Conservation (phyloP, 306 rosid species). For the Luffa acutangula region DNA sequence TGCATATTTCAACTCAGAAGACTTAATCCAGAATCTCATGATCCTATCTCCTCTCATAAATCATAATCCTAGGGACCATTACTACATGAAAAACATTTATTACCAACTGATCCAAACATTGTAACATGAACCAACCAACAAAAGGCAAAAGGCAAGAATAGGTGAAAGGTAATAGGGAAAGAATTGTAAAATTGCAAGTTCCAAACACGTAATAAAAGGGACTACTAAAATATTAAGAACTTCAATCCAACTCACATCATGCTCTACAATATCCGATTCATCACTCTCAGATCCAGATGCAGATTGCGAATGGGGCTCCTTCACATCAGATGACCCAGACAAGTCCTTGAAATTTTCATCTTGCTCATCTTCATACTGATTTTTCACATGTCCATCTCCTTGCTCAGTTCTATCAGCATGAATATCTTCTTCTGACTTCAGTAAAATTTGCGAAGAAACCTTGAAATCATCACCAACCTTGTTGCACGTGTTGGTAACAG, state of each 20-base stretch:
- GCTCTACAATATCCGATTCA: constrained; percentile 79
- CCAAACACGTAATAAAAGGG: constrained; percentile 1
- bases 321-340: constrained; percentile 27
- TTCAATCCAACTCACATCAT: constrained; percentile 54
- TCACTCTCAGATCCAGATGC: constrained; percentile 59
- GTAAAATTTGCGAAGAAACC: constrained; percentile 17
- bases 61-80: not conserved
- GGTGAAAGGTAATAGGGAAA: not conserved
- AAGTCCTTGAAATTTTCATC: constrained; percentile 31
- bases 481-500: constrained; percentile 15
- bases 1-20: not conserved
- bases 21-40: not conserved
- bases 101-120: not conserved
- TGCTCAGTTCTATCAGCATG: constrained; percentile 22
- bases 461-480: constrained; percentile 20
- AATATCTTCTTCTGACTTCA: constrained; percentile 38
- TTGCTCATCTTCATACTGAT: constrained; percentile 24
- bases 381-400: constrained; percentile 24
- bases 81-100: not conserved
- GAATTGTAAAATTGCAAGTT: not conserved
- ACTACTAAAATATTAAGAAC: not conserved
- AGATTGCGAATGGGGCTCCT: constrained; percentile 34
- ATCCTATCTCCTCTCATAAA: not conserved
- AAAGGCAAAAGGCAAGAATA: not conserved
- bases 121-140: not conserved